A percentile compares a stretch with the other conserved stretches of the same genome.
These are phyloP conservation scores for Basidioascus undulatus DNA, from an alignment of 768 basidiomycete genomes.

Conservation along the genomic window DNA sequence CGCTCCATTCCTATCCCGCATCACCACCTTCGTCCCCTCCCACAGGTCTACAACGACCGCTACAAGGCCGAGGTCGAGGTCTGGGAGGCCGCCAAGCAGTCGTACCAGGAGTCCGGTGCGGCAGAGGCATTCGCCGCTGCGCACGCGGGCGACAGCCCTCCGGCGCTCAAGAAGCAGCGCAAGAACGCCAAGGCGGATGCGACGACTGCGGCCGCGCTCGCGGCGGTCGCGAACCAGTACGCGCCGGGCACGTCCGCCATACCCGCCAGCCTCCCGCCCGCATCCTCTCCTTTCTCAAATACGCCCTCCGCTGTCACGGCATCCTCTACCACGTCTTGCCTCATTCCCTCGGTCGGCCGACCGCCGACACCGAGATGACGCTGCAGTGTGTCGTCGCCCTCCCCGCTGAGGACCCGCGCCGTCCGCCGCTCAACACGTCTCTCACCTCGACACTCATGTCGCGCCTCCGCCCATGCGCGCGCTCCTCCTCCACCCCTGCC, in stretches of 20 bases:
- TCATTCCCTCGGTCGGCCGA: background rate
- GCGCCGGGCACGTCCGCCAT: no score
- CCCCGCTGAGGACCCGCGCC: background rate
- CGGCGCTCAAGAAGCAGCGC: no score
- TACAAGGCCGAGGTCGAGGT: conserved; percentile 6
- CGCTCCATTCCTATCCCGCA: no score
- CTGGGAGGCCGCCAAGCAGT: conserved; percentile 5
- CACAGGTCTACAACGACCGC: conserved; percentile 7
- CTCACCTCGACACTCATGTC: conserved; percentile 6
- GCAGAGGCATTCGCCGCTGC: no score
- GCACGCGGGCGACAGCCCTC: no score
- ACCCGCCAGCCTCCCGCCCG: conserved; percentile 12
- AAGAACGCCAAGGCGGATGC: no score
- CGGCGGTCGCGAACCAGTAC: no score
- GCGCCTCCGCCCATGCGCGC: background rate
- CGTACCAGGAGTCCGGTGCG: no score
- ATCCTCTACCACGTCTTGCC: conserved; percentile 15
- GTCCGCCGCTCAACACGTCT: conserved; percentile 2
- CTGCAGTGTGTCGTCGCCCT: conserved; percentile 7
- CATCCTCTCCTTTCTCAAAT: conserved; percentile 16
- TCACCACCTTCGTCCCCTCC: background rate
- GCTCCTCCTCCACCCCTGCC: conserved; percentile 3
- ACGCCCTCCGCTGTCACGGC: conserved; percentile 14
- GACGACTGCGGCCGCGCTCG: no score
- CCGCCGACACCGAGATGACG: background rate